These are phyloP conservation scores for Cercospora beticola DNA, from an alignment of 2,329 filamentous ascomycete genomes.

Conservation along the genomic window DNA sequence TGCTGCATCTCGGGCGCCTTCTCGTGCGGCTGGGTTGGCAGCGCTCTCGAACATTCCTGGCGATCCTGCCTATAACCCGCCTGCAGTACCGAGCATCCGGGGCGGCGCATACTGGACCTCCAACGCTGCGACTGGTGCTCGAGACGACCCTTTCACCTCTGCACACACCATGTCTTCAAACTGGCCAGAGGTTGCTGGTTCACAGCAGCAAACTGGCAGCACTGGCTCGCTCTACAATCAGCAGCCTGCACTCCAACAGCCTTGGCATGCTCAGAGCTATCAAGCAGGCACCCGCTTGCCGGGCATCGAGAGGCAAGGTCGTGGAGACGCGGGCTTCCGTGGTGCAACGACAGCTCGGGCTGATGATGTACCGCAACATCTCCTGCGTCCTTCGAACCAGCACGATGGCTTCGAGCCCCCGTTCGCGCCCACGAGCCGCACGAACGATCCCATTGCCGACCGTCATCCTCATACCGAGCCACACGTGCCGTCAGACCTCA, in stretches of 20 bases:
- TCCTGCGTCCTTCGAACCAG: not conserved
- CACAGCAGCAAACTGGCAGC: no score
- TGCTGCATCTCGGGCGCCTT: not conserved
- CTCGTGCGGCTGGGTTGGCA: not conserved
- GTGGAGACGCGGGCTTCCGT: not conserved
- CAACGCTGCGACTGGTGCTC: no score
- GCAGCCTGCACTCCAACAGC: not conserved
- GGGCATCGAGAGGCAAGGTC: not conserved
- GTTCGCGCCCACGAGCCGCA: not conserved
- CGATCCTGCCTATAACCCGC: not conserved
- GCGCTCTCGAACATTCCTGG: not conserved
- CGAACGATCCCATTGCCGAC: not conserved
- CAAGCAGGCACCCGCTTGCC: not conserved
- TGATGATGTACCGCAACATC: not conserved
- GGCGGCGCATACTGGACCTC: no score
- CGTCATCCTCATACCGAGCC: not conserved
- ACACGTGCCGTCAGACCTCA: not conserved
- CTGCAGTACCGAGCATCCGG: not conserved
- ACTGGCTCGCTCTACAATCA: not conserved
- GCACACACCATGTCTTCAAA: not conserved
- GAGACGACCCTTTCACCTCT: not conserved
- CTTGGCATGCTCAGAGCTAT: not conserved
- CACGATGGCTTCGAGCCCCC: not conserved
- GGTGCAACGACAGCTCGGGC: not conserved
- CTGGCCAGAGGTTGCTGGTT: not conserved